Evolutionary conservation across 1,284 basidiomycete genomes (phyloP), one percentile per base, ranked within the genome.

Genomic region (Cutaneotrichosporon sp.): DNA sequence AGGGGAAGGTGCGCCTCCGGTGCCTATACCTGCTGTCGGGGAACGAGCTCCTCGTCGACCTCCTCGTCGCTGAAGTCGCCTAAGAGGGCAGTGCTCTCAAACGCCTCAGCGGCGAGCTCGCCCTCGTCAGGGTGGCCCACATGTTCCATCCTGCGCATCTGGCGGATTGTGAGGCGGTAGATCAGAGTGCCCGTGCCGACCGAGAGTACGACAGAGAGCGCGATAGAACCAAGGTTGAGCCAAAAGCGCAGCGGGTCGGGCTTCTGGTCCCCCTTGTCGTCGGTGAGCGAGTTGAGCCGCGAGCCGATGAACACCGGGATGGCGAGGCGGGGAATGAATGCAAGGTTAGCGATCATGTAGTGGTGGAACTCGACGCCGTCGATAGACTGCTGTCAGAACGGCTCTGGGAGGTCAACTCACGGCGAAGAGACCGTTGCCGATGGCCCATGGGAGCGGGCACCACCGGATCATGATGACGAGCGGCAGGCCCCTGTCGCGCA

Each of bases 251-350:
- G 58, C 7, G 74, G 72, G 47, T 77, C 75, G 14, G 57, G 31
- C 51, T 70, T 62, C n/a, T n/a, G n/a, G 24, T 63, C 54, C 5
- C 64, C 59, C 22, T 60, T 61, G 18, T 67, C 71, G 53, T 71
- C 71, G 10, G 73, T 65, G 20, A 80, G 66, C 11, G 74, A 77
- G 20, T 66, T 70, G 27, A 80, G 71, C 8, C 79, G 70, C 22
- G 76, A 77, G 47, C 79, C 79, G 46, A 80, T 78, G 62, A 80
- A 79, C 10, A 80, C 73, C 13, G 75, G 73, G 25, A 80, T 72
- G 50, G 75, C 55, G 7, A 79, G 71, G 16, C 73, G 71, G 34
- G 77, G 77, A 51, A 70, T 64, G 50, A 73, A 70, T 1, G 67
- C 47, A 11, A 75, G 45, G 62, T 71, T 79, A 25, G 79, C 77